phyloP scores from a whole-genome alignment of 2,329 filamentous ascomycete species.

The Colletotrichum paranaense region DNA sequence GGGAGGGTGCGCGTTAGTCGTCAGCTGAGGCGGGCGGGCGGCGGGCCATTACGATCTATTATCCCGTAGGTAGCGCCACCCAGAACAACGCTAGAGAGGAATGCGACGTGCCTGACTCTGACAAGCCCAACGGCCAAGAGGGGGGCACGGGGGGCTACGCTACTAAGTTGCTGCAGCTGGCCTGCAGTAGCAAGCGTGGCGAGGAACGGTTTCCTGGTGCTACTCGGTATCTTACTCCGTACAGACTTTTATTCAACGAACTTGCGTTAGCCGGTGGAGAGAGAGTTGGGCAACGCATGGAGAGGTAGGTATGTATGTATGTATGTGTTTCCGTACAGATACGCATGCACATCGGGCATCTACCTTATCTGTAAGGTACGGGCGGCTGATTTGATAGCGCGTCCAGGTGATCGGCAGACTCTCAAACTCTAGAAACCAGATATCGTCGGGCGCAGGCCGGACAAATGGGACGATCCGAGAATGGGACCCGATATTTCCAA shows the following conservation, averaged over 20 bases:
- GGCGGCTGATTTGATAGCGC: neutral
- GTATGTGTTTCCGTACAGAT: neutral
- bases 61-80: neutral
- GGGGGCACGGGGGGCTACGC: no score
- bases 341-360: neutral
- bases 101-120: neutral
- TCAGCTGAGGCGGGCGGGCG: neutral
- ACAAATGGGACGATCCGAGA: neutral
- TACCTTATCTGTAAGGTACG: neutral
- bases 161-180: no score
- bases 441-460: neutral
- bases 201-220: neutral
- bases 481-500: neutral
- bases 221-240: neutral
- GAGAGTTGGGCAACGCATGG: neutral
- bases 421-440: neutral
- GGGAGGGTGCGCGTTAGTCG: neutral
- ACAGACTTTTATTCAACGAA: neutral
- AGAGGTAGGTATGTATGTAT: neutral
- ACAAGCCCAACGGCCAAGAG: neutral
- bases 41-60: neutral
- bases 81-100: neutral
- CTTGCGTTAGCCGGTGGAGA: neutral
- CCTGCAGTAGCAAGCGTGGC: neutral
- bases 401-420: neutral